These are phyloP conservation scores for Drechslera avenae DNA, from an alignment of 2,329 filamentous ascomycete species.

Conservation along the genomic window DNA sequence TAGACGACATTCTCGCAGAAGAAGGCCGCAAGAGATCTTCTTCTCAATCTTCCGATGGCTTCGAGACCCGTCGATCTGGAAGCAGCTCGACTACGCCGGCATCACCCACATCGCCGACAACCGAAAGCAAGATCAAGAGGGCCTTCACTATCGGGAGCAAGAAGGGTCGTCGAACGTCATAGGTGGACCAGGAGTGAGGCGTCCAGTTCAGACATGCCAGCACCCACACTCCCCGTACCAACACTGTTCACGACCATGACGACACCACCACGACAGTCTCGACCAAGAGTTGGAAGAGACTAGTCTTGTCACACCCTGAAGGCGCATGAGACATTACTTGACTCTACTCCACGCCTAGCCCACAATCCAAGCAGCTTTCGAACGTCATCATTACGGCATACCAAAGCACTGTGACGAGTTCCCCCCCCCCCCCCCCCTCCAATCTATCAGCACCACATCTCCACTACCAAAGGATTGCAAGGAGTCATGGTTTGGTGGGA, in stretches of 20 bases:
- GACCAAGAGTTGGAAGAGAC: constrained; percentile 43
- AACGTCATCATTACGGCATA: constrained; percentile 10
- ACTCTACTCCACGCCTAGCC: constrained; percentile 1
- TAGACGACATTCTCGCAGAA: constrained; percentile 49
- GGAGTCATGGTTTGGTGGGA: not conserved
- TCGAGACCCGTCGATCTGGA: constrained; percentile 31
- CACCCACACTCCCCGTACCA: constrained; percentile 1
- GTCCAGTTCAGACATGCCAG: not conserved
- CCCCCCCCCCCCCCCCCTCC: too few relatives aligned
- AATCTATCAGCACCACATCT: not conserved
- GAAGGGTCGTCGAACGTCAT: constrained; percentile 33
- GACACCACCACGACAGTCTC: constrained; percentile 15
- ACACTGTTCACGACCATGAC: constrained; percentile 6
- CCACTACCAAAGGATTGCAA: not conserved
- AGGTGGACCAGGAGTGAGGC: not conserved
- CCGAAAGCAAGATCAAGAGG: constrained; percentile 34
- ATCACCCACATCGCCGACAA: constrained; percentile 25
- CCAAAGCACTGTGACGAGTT: not conserved
- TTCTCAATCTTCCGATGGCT: constrained; percentile 40
- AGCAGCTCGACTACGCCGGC: constrained; percentile 32
- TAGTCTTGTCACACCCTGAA: constrained; percentile 1
- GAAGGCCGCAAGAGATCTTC: constrained; percentile 43
- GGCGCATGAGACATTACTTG: not conserved
- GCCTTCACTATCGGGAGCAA: constrained; percentile 43
- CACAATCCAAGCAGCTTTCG: not conserved